Evolutionary conservation across 2,329 filamentous ascomycete genomes (phyloP), one percentile per base, ranked within the genome.

Genomic region (Trichoderma polysporum): DNA sequence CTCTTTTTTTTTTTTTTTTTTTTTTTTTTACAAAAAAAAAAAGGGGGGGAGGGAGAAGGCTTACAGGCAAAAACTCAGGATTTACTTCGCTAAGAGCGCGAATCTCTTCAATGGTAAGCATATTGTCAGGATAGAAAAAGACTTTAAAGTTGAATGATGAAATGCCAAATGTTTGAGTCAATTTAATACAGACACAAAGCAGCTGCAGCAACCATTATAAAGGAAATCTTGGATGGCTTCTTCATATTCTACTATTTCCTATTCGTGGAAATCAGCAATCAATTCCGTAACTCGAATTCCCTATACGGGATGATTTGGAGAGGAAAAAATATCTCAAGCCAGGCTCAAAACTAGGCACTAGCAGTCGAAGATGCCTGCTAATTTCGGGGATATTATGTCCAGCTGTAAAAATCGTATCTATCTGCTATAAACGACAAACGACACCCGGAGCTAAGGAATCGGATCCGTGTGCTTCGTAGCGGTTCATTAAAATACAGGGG

Each of bases 81-180:
- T 73, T 64, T 0, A 70, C 68, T 25, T 72, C 50, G 13, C 59
- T 67, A 13, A 75, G 71, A 1, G 72, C 71, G 29, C 67, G 54
- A 13, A 57, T 73, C 45, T 75, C 71, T 35, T 76, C 70, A 12
- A 75, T 41, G 1, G 71, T 70, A 53, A 74, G 64, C 74, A 74
- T 76, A 8, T 37, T 69, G 35, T 25, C 33, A 45, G 9, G 17
- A 19, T 60, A 3, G 2, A 5, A 25, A 15, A 22, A 17, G 13
- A 19, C 22, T 9, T 4, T 59, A 13, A 17, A 9, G 1, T 15
- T 12, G 17, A 7, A 22, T 9, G 4, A 1, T 22, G 15, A 33
- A 22, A 10, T 10, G 17, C 15, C 12, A 31, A 58, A 41, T 37
- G 4, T 2, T 25, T 1, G 7, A 19, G n/a, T 4, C 17, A 33